These are phyloP conservation scores for Rhodofomes roseus DNA, from an alignment of 1,284 basidiomycete genomes.

Conservation along the genomic window DNA sequence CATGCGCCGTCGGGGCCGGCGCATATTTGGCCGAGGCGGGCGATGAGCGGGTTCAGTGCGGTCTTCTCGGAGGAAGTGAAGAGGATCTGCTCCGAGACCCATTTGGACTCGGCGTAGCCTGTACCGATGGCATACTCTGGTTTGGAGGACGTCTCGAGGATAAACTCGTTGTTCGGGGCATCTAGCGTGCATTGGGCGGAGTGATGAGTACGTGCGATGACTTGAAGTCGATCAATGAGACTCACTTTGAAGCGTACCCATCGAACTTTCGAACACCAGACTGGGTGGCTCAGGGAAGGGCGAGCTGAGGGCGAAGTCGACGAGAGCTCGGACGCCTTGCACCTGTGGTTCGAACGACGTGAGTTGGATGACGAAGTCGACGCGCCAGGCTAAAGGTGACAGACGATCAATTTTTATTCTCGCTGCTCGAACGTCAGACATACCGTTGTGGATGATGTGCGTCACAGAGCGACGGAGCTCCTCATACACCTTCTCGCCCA, in stretches of 20 bases:
- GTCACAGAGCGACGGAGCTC: slow-evolving; percentile 25
- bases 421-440: not conserved
- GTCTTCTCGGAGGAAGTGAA: slow-evolving; percentile 17
- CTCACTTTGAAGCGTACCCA: slow-evolving; percentile 23
- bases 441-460: slow-evolving; percentile 29
- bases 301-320: slow-evolving; percentile 24
- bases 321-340: slow-evolving; percentile 13
- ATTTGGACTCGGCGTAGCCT: slow-evolving; percentile 39
- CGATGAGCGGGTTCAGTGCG: slow-evolving; percentile 25
- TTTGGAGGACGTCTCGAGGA: slow-evolving; percentile 6
- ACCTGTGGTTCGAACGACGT: slow-evolving; percentile 18
- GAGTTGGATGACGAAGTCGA: slow-evolving; percentile 31
- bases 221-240: not conserved
- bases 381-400: slow-evolving; percentile 31
- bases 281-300: slow-evolving; percentile 17
- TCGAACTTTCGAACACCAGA: slow-evolving; percentile 30
- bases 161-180: slow-evolving; percentile 8
- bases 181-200: not conserved
- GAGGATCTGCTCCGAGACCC: slow-evolving; percentile 33
- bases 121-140: slow-evolving; percentile 25
- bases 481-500: slow-evolving; percentile 18
- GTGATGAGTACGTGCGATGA: not conserved
- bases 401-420: not conserved
- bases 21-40: slow-evolving; percentile 42
- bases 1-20: slow-evolving; percentile 37